These are phyloP conservation scores for Cercospora citrullina DNA, from an alignment of 2,329 filamentous ascomycete species.

Conservation along the genomic window DNA sequence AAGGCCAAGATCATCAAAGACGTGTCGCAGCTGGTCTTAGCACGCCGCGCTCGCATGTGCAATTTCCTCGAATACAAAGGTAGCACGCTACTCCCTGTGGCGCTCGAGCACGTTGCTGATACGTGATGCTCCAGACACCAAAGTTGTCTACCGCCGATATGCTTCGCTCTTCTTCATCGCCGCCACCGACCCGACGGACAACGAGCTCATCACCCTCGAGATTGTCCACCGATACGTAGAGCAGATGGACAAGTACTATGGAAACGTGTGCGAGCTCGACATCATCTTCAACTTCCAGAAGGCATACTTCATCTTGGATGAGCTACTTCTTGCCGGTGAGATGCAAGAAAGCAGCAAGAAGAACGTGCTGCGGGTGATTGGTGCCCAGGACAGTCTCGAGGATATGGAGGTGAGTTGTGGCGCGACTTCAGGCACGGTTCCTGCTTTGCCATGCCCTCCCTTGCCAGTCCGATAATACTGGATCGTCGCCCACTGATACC, in stretches of 20 bases:
- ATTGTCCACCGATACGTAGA: conserved; percentile 99
- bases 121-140: conserved; percentile 67
- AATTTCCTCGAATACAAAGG: conserved; percentile 99
- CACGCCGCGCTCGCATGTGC: conserved; percentile 96
- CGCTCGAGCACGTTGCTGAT: conserved; percentile 16
- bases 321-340: conserved; percentile 90
- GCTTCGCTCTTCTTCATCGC: conserved; percentile 99
- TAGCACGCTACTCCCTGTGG: conserved; percentile 42
- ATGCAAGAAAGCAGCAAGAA: conserved; percentile 99
- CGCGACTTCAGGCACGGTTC: background rate
- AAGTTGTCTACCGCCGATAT: conserved; percentile 98
- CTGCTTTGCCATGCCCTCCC: background rate
- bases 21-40: conserved; percentile 95
- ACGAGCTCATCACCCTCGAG: conserved; percentile 96
- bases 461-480: conserved; percentile 10
- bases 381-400: conserved; percentile 94
- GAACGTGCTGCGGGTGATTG: conserved; percentile 93
- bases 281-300: conserved; percentile 99
- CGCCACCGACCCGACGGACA: conserved; percentile 94
- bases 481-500: conserved; percentile 36
- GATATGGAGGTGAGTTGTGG: conserved; percentile 90
- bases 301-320: conserved; percentile 98
- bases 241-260: conserved; percentile 99
- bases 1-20: conserved; percentile 99
- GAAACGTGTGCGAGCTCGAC: conserved; percentile 98